Conservation (phyloP, 805 yeast genomes). For the Metschnikowia lochheadii region DNA sequence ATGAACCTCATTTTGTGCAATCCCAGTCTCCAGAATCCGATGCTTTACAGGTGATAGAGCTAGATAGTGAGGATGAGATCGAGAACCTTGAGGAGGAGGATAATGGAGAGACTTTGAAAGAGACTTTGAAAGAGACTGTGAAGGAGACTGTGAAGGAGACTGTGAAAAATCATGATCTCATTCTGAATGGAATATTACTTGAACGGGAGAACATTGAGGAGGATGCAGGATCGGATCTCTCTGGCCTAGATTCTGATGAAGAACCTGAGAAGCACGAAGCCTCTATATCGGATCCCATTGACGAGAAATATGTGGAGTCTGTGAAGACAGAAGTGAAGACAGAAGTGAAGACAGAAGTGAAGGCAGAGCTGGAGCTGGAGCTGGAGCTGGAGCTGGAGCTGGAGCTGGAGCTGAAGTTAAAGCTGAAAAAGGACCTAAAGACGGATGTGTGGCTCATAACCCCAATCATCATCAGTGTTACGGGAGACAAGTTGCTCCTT, state of each 20-base stretch:
- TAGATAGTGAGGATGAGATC: constrained; percentile 25
- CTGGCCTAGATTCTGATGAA: background rate
- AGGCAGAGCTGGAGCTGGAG: too few relatives aligned
- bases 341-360: background rate
- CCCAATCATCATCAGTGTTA: constrained; percentile 24
- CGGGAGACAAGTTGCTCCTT: constrained; percentile 26
- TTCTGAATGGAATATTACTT: too few relatives aligned
- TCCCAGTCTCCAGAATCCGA: background rate
- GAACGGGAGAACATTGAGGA: constrained; percentile 21
- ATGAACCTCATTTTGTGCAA: background rate
- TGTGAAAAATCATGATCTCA: too few relatives aligned
- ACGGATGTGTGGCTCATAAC: background rate
- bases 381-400: too few relatives aligned
- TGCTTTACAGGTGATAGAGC: constrained; percentile 10
- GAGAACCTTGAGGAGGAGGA: constrained; percentile 22
- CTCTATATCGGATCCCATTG: background rate
- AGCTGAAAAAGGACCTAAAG: background rate
- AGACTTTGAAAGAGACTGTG: too few relatives aligned
- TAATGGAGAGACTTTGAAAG: constrained; percentile 1
- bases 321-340: background rate
- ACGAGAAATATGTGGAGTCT: too few relatives aligned
- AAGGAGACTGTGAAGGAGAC: too few relatives aligned
- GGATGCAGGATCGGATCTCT: background rate
- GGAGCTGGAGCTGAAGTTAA: too few relatives aligned
- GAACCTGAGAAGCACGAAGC: background rate